Base-by-base conservation (phyloP, 768 basidiomycete species). In the Amanita fuliginea region DNA sequence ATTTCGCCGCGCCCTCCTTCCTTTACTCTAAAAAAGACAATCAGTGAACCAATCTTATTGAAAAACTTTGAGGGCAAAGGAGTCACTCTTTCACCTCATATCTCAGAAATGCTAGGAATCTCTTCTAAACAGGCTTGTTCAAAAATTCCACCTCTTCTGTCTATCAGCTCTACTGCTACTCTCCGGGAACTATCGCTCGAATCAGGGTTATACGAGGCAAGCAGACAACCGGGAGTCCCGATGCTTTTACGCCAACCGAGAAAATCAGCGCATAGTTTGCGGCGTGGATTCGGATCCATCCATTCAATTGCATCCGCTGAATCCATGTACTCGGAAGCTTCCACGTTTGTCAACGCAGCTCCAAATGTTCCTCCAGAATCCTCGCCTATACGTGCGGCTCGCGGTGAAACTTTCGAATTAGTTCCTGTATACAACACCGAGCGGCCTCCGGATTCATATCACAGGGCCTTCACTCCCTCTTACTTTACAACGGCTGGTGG, bases 221-320 rank as follows among this genome's bases (percentile, higher is more conserved):
- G 18, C 22, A 16, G 28, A 21, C 21, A 18, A 16, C 22, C 24
- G 1, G 18, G 46, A 28, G 46, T 47, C 46, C 46, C 46, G n/a
- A 47, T 47, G 46, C 46, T 47, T 14, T 28, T 47, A n/a, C 46
- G 46, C 18, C 46, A 47, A n/a, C 46, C 46, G 19, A 47, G 46
- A 16, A 47, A 18, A 39, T 43, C 26, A 13, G 24, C 9, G 11
- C 37, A 14, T 14, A 39, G n/a, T 28, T 36, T 14, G 19, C 46
- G 18, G 10, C 44, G 18, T 2, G 61, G 63, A 47, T 60, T 64
- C 2, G 61, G 56, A 9, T 69, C 67, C 35, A 55, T 67, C 11
- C 68, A 70, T 54, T 70, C 70, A 21, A 55, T 60, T 10, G 62
- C 59, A 4, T 70, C 69, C 14, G 67, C 68, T 22, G 32, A 24